Percentiles rank a stretch among this genome's conserved stretches.
These are phyloP conservation scores for Marasmius oreades DNA, from an alignment of 1,284 basidiomycete species.

Conservation along the genomic window DNA sequence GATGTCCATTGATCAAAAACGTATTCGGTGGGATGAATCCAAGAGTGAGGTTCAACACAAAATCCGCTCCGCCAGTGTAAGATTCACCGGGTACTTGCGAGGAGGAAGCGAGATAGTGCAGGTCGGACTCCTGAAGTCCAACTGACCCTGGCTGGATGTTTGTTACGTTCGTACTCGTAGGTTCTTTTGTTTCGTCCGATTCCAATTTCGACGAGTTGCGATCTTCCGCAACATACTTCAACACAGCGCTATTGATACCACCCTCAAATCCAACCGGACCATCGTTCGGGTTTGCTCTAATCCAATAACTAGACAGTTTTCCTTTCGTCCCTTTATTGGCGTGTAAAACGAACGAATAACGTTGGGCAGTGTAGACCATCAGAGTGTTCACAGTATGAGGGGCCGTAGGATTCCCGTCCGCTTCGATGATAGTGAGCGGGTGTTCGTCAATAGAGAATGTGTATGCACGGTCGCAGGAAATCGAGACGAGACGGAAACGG, in stretches of 20 bases:
- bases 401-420: slow-evolving; percentile 36
- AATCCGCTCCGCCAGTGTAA: slow-evolving; percentile 32
- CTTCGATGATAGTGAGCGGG: slow-evolving; percentile 43
- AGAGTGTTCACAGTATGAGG: slow-evolving; percentile 37
- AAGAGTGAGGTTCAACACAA: slow-evolving; percentile 28
- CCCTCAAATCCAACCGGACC: slow-evolving; percentile 17
- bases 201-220: no score
- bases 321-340: slow-evolving; percentile 26
- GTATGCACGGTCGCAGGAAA: slow-evolving; percentile 32
- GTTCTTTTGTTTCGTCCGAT: slow-evolving; percentile 23
- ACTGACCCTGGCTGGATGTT: slow-evolving; percentile 6
- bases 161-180: slow-evolving; percentile 20
- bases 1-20: slow-evolving; percentile 33
- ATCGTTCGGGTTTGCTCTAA: slow-evolving; percentile 17
- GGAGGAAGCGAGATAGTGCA: slow-evolving; percentile 17
- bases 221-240: slow-evolving; percentile 31
- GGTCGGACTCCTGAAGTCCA: slow-evolving; percentile 24
- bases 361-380: slow-evolving; percentile 35
- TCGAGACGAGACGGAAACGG: slow-evolving; percentile 32
- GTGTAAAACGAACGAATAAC: slow-evolving; percentile 32
- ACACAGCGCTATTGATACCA: slow-evolving; percentile 35
- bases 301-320: slow-evolving; percentile 40
- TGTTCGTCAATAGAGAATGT: slow-evolving; percentile 41
- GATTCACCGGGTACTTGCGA: slow-evolving; percentile 20
- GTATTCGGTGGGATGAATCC: slow-evolving; percentile 13